Evolutionary conservation across 192 early-diverging fungal genomes (phyloP).

Genomic region (Linnemannia hyalina): DNA sequence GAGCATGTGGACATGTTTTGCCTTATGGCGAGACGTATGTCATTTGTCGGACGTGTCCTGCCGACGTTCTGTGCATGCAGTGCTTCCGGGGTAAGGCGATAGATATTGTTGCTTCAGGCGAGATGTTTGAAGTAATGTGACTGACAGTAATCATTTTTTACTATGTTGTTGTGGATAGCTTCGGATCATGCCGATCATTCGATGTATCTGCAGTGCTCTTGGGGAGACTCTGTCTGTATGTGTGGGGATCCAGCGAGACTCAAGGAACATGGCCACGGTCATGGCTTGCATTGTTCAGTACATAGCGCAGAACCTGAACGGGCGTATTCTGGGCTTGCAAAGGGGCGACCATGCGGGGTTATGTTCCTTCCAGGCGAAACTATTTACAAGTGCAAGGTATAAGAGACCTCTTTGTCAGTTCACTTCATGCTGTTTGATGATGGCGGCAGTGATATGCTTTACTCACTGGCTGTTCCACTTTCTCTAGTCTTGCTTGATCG

Average conservation of each 20-base stretch:
- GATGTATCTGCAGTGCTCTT: constrained; percentile 52
- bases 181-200: constrained; percentile 41
- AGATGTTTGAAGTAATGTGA: neutral
- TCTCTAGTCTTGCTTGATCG: constrained; percentile 16
- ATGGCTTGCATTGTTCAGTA: constrained; percentile 31
- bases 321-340: constrained; percentile 25
- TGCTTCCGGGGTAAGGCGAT: constrained; percentile 45
- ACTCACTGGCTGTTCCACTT: neutral
- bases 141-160: neutral
- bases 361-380: constrained; percentile 25
- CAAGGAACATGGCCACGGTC: neutral
- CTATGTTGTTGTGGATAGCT: constrained; percentile 10
- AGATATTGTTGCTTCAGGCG: neutral
- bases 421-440: neutral
- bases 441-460: neutral
- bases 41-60: constrained; percentile 44
- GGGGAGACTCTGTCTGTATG: constrained; percentile 36
- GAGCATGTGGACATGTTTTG: constrained; percentile 38
- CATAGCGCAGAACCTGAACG: constrained; percentile 25
- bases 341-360: constrained; percentile 34
- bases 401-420: neutral
- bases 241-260: constrained; percentile 14
- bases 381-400: constrained; percentile 41
- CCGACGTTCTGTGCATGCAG: constrained; percentile 37
- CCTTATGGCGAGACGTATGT: constrained; percentile 52